A percentile compares a stretch with the other conserved stretches of the same genome.
These are phyloP conservation scores for Dillenia turbinata DNA, from an alignment of 164 flowering plant genomes.

Conservation along the genomic window DNA sequence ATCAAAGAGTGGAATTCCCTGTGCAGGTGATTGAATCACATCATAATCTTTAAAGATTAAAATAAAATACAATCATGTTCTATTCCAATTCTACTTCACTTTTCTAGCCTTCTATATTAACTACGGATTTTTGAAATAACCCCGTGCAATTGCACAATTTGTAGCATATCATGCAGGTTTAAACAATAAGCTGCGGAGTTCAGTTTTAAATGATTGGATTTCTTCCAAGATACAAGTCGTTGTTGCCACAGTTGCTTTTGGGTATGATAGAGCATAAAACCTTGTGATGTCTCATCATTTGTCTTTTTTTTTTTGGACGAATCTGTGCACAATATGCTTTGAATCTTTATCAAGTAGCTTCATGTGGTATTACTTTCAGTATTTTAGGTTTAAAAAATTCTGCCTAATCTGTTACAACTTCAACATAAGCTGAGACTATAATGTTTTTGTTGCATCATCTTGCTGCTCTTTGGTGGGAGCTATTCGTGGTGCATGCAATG, in stretches of 20 bases:
- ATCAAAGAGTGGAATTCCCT: slow-evolving; percentile 66
- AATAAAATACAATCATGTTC: too few species aligned
- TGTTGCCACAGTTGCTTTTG: slow-evolving; percentile 96
- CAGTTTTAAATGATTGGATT: slow-evolving; percentile 85
- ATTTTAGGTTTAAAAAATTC: not conserved
- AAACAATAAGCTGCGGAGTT: slow-evolving; percentile 67
- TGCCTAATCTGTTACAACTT: not conserved
- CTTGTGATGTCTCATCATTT: not conserved
- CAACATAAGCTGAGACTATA: slow-evolving; percentile 15
- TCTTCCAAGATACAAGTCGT: slow-evolving; percentile 86
- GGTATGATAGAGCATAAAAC: slow-evolving; percentile 39
- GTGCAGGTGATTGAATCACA: slow-evolving; percentile 53
- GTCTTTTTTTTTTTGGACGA: not conserved
- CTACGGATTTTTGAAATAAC: too few species aligned
- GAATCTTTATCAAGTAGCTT: not conserved
- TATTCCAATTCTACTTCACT: too few species aligned
- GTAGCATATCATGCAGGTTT: slow-evolving; percentile 96
- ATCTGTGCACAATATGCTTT: not conserved
- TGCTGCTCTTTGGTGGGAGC: slow-evolving; percentile 27
- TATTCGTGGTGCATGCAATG: slow-evolving; percentile 16
- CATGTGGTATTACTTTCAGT: not conserved
- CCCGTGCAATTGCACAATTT: slow-evolving; percentile 1
- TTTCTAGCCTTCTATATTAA: too few species aligned
- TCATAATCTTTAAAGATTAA: not conserved
- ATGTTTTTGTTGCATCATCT: slow-evolving; percentile 8